Base-by-base conservation (phyloP, 768 basidiomycete genomes). In the Leccinum longicurvipes region DNA sequence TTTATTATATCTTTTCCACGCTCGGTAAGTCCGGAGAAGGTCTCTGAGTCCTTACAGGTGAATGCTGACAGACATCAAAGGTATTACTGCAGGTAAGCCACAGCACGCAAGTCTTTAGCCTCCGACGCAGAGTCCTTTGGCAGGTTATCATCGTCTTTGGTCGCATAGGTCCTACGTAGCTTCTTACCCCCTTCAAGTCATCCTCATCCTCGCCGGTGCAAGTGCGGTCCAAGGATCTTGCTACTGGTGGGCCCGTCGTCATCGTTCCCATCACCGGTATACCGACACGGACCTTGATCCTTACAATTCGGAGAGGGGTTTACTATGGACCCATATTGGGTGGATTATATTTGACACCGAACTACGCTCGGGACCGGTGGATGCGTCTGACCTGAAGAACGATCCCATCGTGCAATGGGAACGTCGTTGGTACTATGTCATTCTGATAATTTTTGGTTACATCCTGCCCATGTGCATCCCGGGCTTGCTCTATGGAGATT, bases 1-100 rank as follows among this genome's bases (percentile, higher is more conserved):
- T 79, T 17, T 95, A 92, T 76, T 96, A 93, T 76, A 73, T 86
- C 60, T 89, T 88, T 72, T 89, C 90, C n/a, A 91, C 93, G 81
- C 75, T 94, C 58, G 89, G 91, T 85, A 68, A 66, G 77, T 41
- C 9, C 58, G 29, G 54, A 28, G 12, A 41, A 32, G n/a, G 21
- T 39, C 10, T 54, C 45, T n/a, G n/a, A n/a, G n/a, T n/a, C n/a
- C n/a, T 39, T 14, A 44, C 59, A 54, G 54, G 54, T 59, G 32
- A 52, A 46, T 46, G 27, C 59, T 63, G 23, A 63, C 48, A 56
- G 17, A 36, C 39, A 15, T 47, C n/a, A 36, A 59, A 79, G 79
- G 79, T 53, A 81, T 82, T 53, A 82, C 81, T 14, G 80, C 81
- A 61, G 76, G 79, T 76, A 53, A 57, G 63, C 42, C 41, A 31